phyloP scores from a whole-genome alignment of 1,284 basidiomycete genomes.

The Fomitopsis palustris region DNA sequence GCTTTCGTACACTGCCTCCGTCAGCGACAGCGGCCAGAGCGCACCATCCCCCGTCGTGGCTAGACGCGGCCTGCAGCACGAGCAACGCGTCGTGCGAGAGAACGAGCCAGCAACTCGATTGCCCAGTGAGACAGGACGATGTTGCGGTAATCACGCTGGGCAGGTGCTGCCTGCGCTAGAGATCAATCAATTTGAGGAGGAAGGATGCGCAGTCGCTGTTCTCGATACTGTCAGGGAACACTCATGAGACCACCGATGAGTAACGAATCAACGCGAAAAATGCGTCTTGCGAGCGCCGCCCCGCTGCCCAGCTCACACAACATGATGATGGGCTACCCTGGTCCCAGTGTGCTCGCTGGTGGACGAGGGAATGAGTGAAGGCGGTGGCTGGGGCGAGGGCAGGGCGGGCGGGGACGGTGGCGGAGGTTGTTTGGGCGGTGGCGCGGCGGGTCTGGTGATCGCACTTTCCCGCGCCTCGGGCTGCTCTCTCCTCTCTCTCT shows the following conservation, averaged over 20 bases:
- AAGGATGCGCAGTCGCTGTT: neutral
- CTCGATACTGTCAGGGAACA: neutral
- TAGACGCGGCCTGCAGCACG: neutral
- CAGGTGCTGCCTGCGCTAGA: neutral
- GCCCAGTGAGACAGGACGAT: neutral
- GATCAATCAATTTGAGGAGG: neutral
- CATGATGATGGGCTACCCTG: neutral
- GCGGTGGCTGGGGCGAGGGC: neutral
- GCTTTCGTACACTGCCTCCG: neutral
- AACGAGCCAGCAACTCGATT: neutral
- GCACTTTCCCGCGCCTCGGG: constrained; percentile 12
- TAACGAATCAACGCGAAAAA: neutral
- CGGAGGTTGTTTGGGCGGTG: constrained; percentile 14
- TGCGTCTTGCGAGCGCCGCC: neutral
- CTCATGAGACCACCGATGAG: neutral
- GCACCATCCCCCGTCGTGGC: neutral
- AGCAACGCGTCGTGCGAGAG: neutral
- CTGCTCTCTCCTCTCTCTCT: constrained; percentile 6
- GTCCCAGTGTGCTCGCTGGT: neutral
- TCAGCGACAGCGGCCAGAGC: no score
- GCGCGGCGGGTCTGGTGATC: constrained; percentile 12
- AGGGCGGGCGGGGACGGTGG: neutral
- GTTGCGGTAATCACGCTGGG: neutral
- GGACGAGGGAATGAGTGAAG: neutral
- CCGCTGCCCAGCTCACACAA: neutral